Base-by-base conservation (phyloP, 164 flowering plant species). In the Warburgia ugandensis region DNA sequence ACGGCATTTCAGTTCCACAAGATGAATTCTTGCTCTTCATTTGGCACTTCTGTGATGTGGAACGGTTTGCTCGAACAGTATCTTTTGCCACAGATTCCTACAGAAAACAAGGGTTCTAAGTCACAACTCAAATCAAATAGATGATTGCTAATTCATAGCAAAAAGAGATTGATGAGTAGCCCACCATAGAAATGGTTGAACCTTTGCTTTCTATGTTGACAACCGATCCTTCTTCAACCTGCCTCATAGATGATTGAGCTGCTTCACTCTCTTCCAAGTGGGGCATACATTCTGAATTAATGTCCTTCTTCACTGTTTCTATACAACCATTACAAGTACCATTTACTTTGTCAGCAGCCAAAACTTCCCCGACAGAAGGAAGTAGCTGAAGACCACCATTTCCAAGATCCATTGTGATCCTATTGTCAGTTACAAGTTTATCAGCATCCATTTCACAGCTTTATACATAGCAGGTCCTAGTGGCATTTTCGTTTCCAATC, bases 31-130 rank as follows among this genome's bases (percentile, higher is more conserved):
- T 72, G 66, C 48, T 61, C 63, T 61, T 75, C 11, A 60, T 68
- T 48, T 54, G 65, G 63, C 39, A 66, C 53, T 68, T 74, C 21
- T 39, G 65, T 13, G 62, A 42, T 64, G 58, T 75, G 23, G 62
- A 36, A 31, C 56, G 55, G 36, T 70, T 66, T 14, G 50, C 23
- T 1, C 52, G 50, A 20, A 57, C 65, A 2, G 44, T 45, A 23
- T 50, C 58, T 51, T 68, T 54, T 32, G 40, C 71, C 55, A 53
- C 68, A 46, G 56, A 64, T 40, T 67, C 79, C 97, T 88, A 50
- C 20, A 47, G 49, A 37, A 25, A 19, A 58, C 41, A 14, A 45
- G 4, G 36, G 22, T 33, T 44, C 2, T 50, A 13, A 35, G 16
- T 6, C 14, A 5, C 22, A 17, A 19, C 20, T 26, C 13, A 52